phyloP scores from a whole-genome alignment of 192 early-diverging fungal genomes.

The Obelidium mucronatum region DNA sequence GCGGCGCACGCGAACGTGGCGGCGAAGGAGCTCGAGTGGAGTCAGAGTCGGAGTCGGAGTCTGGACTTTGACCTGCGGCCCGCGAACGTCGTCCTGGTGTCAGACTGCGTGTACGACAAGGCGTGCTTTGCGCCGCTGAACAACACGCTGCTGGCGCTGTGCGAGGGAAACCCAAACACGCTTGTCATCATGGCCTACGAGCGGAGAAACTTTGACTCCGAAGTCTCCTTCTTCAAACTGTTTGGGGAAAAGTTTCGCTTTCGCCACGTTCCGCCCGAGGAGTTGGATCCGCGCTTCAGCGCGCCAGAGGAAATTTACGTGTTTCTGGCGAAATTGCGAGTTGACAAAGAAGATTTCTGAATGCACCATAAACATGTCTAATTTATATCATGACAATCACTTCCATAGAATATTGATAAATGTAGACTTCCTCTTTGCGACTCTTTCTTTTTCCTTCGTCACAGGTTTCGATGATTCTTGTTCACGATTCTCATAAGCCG shows the following conservation, averaged over 20 bases:
- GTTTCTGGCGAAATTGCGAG: slow-evolving; percentile 43
- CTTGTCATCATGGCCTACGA: slow-evolving; percentile 48
- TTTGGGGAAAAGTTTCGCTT: slow-evolving; percentile 48
- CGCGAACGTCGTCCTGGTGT: slow-evolving; percentile 8
- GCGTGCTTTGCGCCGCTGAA: slow-evolving; percentile 38
- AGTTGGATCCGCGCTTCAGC: slow-evolving; percentile 41
- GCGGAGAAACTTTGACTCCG: slow-evolving; percentile 50
- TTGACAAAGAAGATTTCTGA: slow-evolving; percentile 21
- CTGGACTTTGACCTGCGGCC: not conserved
- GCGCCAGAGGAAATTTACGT: slow-evolving; percentile 52
- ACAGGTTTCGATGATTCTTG: no score
- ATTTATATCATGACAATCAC: no score
- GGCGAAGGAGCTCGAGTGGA: not conserved
- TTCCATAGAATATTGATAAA: no score
- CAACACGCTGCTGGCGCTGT: slow-evolving; percentile 36
- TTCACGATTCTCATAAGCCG: no score
- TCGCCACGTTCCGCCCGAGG: slow-evolving; percentile 36
- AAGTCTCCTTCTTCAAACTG: slow-evolving; percentile 47
- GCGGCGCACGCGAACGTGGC: not conserved
- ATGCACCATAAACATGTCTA: no score
- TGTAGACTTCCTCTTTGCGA: no score
- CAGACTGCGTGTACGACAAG: slow-evolving; percentile 46
- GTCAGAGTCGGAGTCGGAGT: no score
- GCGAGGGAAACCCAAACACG: slow-evolving; percentile 34
- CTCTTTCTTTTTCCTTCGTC: no score